phyloP scores from a whole-genome alignment of 495 filamentous ascomycete species.

The Cenococcum geophilum region DNA sequence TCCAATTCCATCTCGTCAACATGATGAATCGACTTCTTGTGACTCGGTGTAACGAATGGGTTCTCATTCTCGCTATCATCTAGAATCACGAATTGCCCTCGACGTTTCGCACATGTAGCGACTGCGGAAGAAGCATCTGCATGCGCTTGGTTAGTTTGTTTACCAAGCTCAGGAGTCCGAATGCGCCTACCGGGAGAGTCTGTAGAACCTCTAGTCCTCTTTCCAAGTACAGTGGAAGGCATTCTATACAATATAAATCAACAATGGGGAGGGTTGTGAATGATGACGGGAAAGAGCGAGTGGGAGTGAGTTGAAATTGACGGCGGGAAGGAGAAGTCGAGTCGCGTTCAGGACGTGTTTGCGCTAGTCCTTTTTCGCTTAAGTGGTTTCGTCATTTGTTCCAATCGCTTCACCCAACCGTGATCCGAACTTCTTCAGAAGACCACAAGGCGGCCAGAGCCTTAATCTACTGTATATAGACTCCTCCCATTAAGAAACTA shows the following conservation, averaged over 20 bases:
- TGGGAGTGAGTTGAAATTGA: not conserved
- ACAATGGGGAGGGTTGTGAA: conserved; percentile 2
- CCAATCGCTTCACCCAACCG: too few species aligned
- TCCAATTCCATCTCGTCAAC: conserved; percentile 37
- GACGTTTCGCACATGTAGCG: conserved; percentile 56
- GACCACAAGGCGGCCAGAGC: too few species aligned
- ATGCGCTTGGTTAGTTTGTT: conserved; percentile 24
- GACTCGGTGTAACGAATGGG: conserved; percentile 39
- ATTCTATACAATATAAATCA: conserved; percentile 40
- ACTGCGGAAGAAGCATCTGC: conserved; percentile 17
- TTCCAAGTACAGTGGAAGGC: conserved; percentile 62
- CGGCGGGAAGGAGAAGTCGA: conserved; percentile 8
- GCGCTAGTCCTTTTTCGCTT: not conserved
- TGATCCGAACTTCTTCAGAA: too few species aligned
- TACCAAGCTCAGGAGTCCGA: conserved; percentile 16
- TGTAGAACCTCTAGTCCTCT: conserved; percentile 57
- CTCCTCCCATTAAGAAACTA: too few species aligned
- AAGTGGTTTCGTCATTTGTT: not conserved
- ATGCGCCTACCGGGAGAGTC: conserved; percentile 52
- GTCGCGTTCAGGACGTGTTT: not conserved
- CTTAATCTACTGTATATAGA: too few species aligned
- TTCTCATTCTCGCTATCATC: conserved; percentile 51
- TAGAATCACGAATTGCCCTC: conserved; percentile 44
- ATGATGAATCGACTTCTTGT: conserved; percentile 18
- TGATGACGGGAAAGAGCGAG: not conserved